Evolutionary conservation across 129 eudicot genomes (phyloP).

Genomic region (Dittrichia graveolens): DNA sequence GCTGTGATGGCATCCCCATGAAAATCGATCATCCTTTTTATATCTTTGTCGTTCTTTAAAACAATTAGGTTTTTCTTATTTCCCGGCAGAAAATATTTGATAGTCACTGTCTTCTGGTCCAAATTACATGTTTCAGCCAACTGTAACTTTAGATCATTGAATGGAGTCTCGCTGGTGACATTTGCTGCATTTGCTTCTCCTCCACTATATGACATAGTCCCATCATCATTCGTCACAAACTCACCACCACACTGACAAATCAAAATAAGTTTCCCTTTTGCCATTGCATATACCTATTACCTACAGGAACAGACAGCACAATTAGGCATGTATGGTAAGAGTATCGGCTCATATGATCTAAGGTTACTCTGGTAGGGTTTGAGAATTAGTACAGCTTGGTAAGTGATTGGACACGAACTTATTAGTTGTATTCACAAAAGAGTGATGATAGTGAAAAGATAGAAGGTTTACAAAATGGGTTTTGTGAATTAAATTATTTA

Average conservation of each 20-base stretch:
- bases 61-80: constrained; percentile 63
- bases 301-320: constrained; percentile 31
- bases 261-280: constrained; percentile 69
- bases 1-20: constrained; percentile 71
- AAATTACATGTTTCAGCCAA: constrained; percentile 64
- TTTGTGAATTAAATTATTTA: no score
- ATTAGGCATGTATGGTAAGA: constrained; percentile 11
- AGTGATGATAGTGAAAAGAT: background rate
- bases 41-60: constrained; percentile 64
- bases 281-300: constrained; percentile 50
- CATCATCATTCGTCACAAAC: constrained; percentile 64
- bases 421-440: background rate
- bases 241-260: constrained; percentile 82
- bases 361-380: background rate
- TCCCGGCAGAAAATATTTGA: constrained; percentile 83
- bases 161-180: constrained; percentile 51
- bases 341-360: background rate
- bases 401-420: background rate
- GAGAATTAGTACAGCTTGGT: background rate
- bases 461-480: background rate
- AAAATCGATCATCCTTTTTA: constrained; percentile 68
- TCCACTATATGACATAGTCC: constrained; percentile 62
- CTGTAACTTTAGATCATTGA: constrained; percentile 62
- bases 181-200: constrained; percentile 86
- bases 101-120: constrained; percentile 50